Percentiles rank a stretch among this genome's conserved stretches.
phyloP scores from a whole-genome alignment of 805 yeast species.

The Kazachstania africana region DNA sequence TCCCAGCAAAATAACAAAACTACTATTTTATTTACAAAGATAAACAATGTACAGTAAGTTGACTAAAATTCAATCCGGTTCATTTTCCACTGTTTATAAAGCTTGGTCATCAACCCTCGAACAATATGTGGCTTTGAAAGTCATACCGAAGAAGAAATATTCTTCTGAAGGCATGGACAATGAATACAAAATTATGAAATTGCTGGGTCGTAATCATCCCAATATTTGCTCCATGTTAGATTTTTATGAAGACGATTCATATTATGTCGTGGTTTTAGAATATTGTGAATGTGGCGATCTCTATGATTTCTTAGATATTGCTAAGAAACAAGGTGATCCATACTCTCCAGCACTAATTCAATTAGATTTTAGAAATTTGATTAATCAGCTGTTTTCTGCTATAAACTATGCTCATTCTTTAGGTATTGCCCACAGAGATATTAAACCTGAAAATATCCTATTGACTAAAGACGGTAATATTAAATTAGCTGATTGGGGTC shows the following conservation, averaged over 20 bases:
- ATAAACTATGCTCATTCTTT: slow-evolving; percentile 42
- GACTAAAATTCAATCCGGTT: slow-evolving; percentile 21
- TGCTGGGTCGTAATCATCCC: slow-evolving; percentile 32
- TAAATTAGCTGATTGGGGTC: slow-evolving; percentile 68
- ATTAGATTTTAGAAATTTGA: slow-evolving; percentile 27
- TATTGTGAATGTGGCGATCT: slow-evolving; percentile 57
- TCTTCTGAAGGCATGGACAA: slow-evolving; percentile 9
- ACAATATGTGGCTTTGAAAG: slow-evolving; percentile 21
- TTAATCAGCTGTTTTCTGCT: slow-evolving; percentile 42
- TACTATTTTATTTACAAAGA: too few species aligned
- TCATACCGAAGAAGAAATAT: slow-evolving; percentile 14
- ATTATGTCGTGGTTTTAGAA: slow-evolving; percentile 49
- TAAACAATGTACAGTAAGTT: slow-evolving; percentile 10
- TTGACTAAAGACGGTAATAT: slow-evolving; percentile 39
- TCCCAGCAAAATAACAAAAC: too few species aligned
- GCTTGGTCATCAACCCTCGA: slow-evolving; percentile 15
- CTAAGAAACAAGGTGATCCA: slow-evolving; percentile 9
- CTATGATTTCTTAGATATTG: slow-evolving; percentile 36
- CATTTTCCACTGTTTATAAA: slow-evolving; percentile 24
- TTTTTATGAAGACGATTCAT: slow-evolving; percentile 40
- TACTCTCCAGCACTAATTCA: slow-evolving; percentile 7
- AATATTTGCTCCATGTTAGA: slow-evolving; percentile 50
- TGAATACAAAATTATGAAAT: slow-evolving; percentile 27
- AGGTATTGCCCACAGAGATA: slow-evolving; percentile 58
- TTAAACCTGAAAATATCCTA: slow-evolving; percentile 62